Conservation (phyloP, 495 filamentous ascomycete genomes). For the Penicillium manginii region DNA sequence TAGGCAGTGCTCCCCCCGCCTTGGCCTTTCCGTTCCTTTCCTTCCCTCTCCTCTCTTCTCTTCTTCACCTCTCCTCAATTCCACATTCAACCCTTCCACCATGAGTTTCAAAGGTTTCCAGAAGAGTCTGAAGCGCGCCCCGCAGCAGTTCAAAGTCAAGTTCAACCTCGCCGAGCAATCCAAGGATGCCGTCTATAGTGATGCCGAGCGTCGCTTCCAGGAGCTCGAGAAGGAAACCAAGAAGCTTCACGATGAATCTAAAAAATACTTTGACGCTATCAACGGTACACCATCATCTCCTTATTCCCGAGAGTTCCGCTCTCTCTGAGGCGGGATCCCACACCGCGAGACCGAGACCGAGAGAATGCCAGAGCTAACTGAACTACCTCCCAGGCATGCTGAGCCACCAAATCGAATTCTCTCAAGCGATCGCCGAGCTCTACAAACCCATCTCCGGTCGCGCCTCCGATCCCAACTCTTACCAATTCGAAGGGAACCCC, state of each 20-base stretch:
- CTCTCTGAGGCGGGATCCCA: too few species aligned
- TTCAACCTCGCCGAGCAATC: constrained; percentile 94
- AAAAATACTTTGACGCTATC: constrained; percentile 95
- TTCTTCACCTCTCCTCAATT: constrained; percentile 4
- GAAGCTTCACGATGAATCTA: constrained; percentile 90
- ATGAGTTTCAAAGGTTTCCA: constrained; percentile 99
- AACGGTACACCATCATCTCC: constrained; percentile 70
- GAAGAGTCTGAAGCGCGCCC: constrained; percentile 85
- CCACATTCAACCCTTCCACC: constrained; percentile 23
- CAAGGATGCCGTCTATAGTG: constrained; percentile 91
- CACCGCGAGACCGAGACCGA: background rate
- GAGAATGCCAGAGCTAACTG: constrained; percentile 14
- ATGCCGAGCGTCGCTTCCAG: constrained; percentile 90
- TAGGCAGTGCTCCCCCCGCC: background rate
- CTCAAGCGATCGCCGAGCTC: constrained; percentile 89
- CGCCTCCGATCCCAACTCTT: constrained; percentile 87
- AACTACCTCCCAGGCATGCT: constrained; percentile 72
- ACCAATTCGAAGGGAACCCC: constrained; percentile 80
- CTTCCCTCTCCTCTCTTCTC: background rate
- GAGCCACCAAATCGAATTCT: constrained; percentile 97
- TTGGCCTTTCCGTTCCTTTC: background rate
- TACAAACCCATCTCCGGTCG: constrained; percentile 98
- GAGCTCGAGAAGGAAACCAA: constrained; percentile 97
- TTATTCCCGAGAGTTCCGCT: constrained; percentile 2
- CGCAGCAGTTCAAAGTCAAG: constrained; percentile 84